These are phyloP conservation scores for Arabidopsis suecica DNA, from an alignment of 345 rosid genomes.

Conservation along the genomic window DNA sequence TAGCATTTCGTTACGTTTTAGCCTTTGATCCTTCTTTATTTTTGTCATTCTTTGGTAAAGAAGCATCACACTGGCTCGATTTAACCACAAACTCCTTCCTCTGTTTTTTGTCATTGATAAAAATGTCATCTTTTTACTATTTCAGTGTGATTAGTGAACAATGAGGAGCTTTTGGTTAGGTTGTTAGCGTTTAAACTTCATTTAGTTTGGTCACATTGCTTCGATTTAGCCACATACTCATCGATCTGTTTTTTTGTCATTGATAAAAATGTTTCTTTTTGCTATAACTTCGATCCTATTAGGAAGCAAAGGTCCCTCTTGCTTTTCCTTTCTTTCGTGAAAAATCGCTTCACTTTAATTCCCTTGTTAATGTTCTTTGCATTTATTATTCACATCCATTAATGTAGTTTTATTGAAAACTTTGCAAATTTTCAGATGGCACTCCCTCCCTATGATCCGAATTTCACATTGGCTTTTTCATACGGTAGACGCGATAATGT, in stretches of 20 bases:
- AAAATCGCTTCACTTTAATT: not conserved
- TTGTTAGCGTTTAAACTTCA: not conserved
- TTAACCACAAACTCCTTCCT: not conserved
- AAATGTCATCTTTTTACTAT: not conserved
- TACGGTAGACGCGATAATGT: too few relatives aligned
- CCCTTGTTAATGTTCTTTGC: not conserved
- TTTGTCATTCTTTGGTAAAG: conserved; percentile 21
- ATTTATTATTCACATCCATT: not conserved
- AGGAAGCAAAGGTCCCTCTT: not conserved
- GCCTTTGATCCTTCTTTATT: not conserved
- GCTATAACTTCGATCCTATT: not conserved
- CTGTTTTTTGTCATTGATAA: not conserved
- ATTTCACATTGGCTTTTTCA: not conserved
- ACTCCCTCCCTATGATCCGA: conserved; percentile 8
- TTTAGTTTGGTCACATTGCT: conserved; percentile 5
- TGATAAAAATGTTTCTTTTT: not conserved
- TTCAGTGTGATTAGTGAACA: not conserved
- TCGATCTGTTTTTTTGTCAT: not conserved
- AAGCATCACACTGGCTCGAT: not conserved
- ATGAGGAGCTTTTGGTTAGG: not conserved
- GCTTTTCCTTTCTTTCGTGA: not conserved
- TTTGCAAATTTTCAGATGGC: conserved; percentile 12
- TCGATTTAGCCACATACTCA: not conserved
- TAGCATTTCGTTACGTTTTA: not conserved
- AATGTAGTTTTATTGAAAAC: not conserved